Base-by-base conservation (phyloP, 176 grass and related monocot genomes). In the Alloteropsis semialata region DNA sequence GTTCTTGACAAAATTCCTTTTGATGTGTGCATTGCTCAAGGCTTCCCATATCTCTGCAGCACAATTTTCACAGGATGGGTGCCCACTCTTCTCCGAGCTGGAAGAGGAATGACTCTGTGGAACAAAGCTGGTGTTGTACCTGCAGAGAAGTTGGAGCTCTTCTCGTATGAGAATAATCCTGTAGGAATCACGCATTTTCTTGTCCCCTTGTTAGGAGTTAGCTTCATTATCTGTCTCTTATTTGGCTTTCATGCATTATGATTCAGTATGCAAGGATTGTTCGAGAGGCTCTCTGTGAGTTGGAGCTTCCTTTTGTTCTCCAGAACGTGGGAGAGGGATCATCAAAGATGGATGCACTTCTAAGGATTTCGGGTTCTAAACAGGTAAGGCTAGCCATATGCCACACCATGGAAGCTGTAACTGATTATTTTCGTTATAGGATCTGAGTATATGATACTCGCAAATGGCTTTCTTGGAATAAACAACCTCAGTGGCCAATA, bases 51-150 rank as follows among this genome's bases (percentile, higher is more conserved):
- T 57, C 22, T 85, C 69, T 88, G 55, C 84, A 92, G 96, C 74
- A 99, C 93, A 84, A 50, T 96, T 66, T 68, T 99, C 22, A 94
- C 93, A 53, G 96, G 96, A 83, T 99, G 96, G 93, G 85, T 99
- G 34, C 96, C 96, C 32, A 99, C 91, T 42, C 91, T 94, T 88
- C 85, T 99, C 30, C 78, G 96, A 74, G 91, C 93, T 9, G 96
- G 96, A 78, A 89, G 93, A 84, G 96, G 96, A 30, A 99, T 96
- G 91, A 92, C 87, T 63, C 56, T 99, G 61, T 94, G 93, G 96
- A 72, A 85, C 64, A 92, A 91, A 90, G 92, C 89, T 27, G 96
- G 83, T 34, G 70, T 67, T 27, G 73, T 87, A 45, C 89, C 93
- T 84, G 76, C 83, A 64, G 77, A 90, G 79, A 96, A 93, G 77